A percentile compares a stretch with the other conserved stretches of the same genome.
Evolutionary conservation across 2,329 filamentous ascomycete species (phyloP).

Genomic region (Aspergillus sp.): DNA sequence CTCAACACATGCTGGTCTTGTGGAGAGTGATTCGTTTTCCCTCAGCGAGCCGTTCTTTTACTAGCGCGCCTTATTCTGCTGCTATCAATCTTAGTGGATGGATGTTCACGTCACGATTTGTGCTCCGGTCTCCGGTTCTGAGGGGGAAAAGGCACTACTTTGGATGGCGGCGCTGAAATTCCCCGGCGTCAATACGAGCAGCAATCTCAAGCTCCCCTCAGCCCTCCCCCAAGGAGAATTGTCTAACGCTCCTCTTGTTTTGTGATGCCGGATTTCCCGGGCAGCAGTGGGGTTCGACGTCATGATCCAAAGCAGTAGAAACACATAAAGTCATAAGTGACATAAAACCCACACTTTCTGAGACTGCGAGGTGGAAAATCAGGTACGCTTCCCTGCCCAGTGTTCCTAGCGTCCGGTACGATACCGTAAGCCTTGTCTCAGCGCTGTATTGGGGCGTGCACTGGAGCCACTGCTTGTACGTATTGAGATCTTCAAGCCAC

Average conservation of each 20-base stretch:
- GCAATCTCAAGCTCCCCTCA: not conserved
- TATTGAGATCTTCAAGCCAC: conserved; percentile 7
- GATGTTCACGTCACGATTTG: not conserved
- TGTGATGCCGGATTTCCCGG: not conserved
- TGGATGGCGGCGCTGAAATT: not conserved
- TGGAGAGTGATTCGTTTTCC: conserved; percentile 8
- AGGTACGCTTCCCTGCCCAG: not conserved
- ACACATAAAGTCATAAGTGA: not conserved
- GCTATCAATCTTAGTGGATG: conserved; percentile 4
- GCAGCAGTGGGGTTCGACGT: not conserved
- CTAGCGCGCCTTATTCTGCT: not conserved
- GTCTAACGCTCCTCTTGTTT: not conserved
- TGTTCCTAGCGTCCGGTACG: conserved; percentile 1
- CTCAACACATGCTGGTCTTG: conserved; percentile 9
- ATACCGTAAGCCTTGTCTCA: not conserved
- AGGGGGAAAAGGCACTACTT: not conserved
- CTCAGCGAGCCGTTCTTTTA: not conserved
- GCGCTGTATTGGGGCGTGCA: not conserved
- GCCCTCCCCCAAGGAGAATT: not conserved
- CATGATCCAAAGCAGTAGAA: not conserved
- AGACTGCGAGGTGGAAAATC: conserved; percentile 1
- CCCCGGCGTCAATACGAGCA: conserved; percentile 1
- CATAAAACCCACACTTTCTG: not conserved
- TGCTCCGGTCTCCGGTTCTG: not conserved
- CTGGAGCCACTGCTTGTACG: not conserved